Evolutionary conservation across 2,329 filamentous ascomycete species (phyloP).

Genomic region (Pestalotiopsis sp.): DNA sequence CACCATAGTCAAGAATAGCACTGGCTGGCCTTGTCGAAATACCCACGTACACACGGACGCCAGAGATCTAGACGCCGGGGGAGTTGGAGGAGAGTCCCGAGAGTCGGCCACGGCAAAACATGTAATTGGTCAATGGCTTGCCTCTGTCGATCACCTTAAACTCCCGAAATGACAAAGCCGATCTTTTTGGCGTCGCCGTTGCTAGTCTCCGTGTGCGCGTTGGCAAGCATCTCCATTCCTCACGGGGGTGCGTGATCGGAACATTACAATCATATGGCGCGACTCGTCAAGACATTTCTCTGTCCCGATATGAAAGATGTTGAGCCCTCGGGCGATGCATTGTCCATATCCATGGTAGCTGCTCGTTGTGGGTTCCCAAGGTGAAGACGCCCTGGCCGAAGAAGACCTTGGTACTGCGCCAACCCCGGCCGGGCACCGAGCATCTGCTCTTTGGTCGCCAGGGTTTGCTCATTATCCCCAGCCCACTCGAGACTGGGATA

Average conservation of each 20-base stretch:
- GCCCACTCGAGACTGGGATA: constrained; percentile 5
- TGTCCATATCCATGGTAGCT: not conserved
- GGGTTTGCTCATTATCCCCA: not conserved
- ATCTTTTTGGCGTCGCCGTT: constrained; percentile 1
- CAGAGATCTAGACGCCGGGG: not conserved
- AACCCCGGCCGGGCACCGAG: not conserved
- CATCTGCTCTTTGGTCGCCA: not conserved
- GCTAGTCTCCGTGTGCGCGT: not conserved
- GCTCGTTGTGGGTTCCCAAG: not conserved
- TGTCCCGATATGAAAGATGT: not conserved
- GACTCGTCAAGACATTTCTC: not conserved
- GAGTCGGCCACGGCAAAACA: constrained; percentile 29
- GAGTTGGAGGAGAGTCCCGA: constrained; percentile 22
- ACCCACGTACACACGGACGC: not conserved
- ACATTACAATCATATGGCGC: too few relatives aligned
- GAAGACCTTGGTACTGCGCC: not conserved
- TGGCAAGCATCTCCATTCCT: not conserved
- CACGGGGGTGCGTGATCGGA: not conserved
- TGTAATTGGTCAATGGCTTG: constrained; percentile 35
- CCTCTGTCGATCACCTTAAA: constrained; percentile 24
- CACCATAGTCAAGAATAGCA: not conserved
- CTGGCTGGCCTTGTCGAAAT: not conserved
- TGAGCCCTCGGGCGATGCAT: not conserved
- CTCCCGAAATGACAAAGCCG: constrained; percentile 3
- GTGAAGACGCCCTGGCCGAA: not conserved